phyloP scores from a whole-genome alignment of 805 yeast genomes.

The Pichia kluyveri region DNA sequence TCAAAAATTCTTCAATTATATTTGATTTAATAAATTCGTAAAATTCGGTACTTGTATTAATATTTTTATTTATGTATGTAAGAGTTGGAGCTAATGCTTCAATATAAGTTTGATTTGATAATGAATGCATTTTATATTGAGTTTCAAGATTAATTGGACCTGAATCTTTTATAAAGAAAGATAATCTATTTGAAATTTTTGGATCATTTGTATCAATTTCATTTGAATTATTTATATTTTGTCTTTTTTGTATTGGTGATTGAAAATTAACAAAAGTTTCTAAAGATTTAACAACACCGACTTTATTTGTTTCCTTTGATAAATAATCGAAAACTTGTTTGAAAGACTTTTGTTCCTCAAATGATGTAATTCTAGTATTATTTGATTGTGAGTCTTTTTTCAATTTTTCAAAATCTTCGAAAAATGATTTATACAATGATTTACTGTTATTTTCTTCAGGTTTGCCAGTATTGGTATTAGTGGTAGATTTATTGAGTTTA shows the following conservation, averaged over 20 bases:
- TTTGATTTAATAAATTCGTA: constrained; percentile 12
- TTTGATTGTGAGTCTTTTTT: constrained; percentile 10
- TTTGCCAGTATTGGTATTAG: constrained; percentile 11
- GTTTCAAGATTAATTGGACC: constrained; percentile 11
- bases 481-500: background rate
- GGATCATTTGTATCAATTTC: background rate
- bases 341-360: constrained; percentile 26
- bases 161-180: constrained; percentile 3
- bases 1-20: constrained; percentile 15
- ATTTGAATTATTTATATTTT: background rate
- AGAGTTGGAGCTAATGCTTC: constrained; percentile 15
- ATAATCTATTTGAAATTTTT: background rate
- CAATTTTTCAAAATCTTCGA: constrained; percentile 17
- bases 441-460: background rate
- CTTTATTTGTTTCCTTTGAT: constrained; percentile 12
- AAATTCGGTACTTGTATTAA: constrained; percentile 16
- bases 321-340: constrained; percentile 23
- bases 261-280: constrained; percentile 17
- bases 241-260: background rate
- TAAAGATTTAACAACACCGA: constrained; percentile 20
- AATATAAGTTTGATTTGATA: constrained; percentile 7
- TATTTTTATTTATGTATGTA: constrained; percentile 14
- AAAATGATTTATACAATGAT: constrained; percentile 15
- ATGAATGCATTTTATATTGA: constrained; percentile 8
- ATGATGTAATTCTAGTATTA: constrained; percentile 16